Evolutionary conservation across 768 basidiomycete genomes (phyloP).

Genomic region (Obba rivulosa): DNA sequence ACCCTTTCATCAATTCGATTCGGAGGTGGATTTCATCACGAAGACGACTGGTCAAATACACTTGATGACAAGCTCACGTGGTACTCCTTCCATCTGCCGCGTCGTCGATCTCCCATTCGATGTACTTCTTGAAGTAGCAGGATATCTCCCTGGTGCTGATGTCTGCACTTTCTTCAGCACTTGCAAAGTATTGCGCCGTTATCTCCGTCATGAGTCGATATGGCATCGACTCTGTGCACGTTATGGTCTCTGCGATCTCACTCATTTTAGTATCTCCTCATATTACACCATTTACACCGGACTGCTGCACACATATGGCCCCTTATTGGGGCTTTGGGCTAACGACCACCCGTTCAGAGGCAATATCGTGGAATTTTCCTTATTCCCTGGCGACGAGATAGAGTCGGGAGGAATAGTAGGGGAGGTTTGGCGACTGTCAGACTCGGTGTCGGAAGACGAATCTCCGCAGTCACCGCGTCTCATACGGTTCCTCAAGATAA

Average conservation of each 20-base stretch:
- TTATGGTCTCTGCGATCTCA: slow-evolving; percentile 9
- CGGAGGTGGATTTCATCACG: no score
- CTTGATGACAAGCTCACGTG: not conserved
- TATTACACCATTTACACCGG: slow-evolving; percentile 11
- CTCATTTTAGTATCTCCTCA: slow-evolving; percentile 5
- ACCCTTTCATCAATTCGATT: no score
- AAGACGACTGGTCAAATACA: no score
- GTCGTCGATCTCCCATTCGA: slow-evolving; percentile 11
- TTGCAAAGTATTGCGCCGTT: slow-evolving; percentile 5
- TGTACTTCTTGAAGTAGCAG: slow-evolving; percentile 8
- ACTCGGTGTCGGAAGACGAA: not conserved
- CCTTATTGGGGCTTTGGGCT: slow-evolving; percentile 15
- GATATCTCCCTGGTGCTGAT: slow-evolving; percentile 4
- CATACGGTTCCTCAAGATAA: slow-evolving; percentile 7
- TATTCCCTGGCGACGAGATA: slow-evolving; percentile 4
- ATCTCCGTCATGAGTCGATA: slow-evolving; percentile 7
- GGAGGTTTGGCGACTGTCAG: slow-evolving; percentile 10
- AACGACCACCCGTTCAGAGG: slow-evolving; percentile 16
- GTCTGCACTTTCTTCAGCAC: slow-evolving; percentile 10
- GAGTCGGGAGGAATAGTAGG: slow-evolving; percentile 15
- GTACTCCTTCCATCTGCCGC: not conserved
- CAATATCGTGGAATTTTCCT: slow-evolving; percentile 15
- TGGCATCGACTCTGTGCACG: slow-evolving; percentile 8
- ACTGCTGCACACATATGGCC: slow-evolving; percentile 13
- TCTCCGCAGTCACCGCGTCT: slow-evolving; percentile 2